Evolutionary conservation across 345 rosid species (phyloP), one percentile per base, ranked within the genome.

Genomic region (Gossypium anomalum): DNA sequence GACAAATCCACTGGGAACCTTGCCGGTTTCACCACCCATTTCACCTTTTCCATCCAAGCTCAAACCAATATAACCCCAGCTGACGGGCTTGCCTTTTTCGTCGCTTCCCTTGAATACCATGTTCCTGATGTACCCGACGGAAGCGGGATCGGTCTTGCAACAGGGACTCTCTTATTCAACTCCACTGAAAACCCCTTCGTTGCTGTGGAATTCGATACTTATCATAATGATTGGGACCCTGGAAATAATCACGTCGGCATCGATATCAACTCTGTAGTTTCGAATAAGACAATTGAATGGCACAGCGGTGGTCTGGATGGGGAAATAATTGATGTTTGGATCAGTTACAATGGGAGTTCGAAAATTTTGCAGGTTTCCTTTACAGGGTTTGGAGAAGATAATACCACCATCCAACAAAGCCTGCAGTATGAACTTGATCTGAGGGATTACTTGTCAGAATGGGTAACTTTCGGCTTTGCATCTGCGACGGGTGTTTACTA

Each of bases 181-280:
- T 22, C 72, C 8, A 12, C 72, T 9, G 34, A 67, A 4, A 47
- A 20, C 9, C 44, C 25, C 7, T 71, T 71, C 16, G 75, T 57
- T 19, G 87, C 89, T 1, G 86, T 86, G 20, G 90, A 88, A 71
- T 88, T 86, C 55, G 90, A 88, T 74, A 83, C 80, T 57, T 73
- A 8, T 53, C 1, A 0, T 25, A 83, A 88, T n/a, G 0, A 2
- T 0, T 88, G 86, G 83, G 90, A 88, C 67, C 89, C 85, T 1
- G 25, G 63, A 14, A 19, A 64, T 34, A 68, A 83, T 73, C 92
- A 86, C 68, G 83, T 86, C 1, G 92, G 90, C 15, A 85, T 88
- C 25, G 67, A 80, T 48, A 70, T 85, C n/a, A 82, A 88, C 53
- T 85, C 88, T 34, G 7, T 34, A 34, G 41, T 5, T 34, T 5